Evolutionary conservation across 192 early-diverging fungal genomes (phyloP).

Genomic region (Umbelopsis vinacea): DNA sequence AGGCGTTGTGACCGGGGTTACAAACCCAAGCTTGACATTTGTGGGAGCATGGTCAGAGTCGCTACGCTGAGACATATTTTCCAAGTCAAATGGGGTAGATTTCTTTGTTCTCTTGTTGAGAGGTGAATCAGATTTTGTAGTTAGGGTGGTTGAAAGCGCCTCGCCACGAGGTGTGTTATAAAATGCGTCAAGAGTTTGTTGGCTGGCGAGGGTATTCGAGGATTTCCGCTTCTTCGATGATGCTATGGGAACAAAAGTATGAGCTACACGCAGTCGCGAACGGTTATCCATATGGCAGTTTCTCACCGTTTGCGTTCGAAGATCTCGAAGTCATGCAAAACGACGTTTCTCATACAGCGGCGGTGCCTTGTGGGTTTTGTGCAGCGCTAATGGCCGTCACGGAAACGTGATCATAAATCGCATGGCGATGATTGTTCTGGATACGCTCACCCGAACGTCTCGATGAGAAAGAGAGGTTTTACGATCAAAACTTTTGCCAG

Average conservation of each 20-base stretch:
- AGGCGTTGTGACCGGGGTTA: conserved; percentile 8
- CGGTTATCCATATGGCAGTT: not conserved
- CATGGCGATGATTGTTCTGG: not conserved
- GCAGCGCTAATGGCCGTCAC: conserved; percentile 4
- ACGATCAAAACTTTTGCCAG: no score
- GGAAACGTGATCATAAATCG: conserved; percentile 18
- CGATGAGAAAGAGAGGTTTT: no score
- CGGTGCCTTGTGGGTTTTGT: not conserved
- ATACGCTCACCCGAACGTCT: no score
- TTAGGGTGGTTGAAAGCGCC: not conserved
- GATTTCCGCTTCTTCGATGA: conserved; percentile 31
- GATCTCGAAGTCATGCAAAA: conserved; percentile 19
- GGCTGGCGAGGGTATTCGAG: conserved; percentile 17
- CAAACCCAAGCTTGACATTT: conserved; percentile 22
- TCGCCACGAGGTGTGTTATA: conserved; percentile 22
- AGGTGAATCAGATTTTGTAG: not conserved
- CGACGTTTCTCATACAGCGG: not conserved
- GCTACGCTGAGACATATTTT: not conserved
- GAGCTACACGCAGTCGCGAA: not conserved
- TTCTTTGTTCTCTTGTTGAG: conserved; percentile 6
- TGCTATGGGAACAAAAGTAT: conserved; percentile 1
- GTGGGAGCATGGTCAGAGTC: not conserved
- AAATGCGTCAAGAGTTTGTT: conserved; percentile 19
- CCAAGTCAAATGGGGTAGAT: not conserved
- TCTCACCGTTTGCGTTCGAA: conserved; percentile 5